A percentile compares a stretch with the other conserved stretches of the same genome.
Conservation (phyloP, 2,329 filamentous ascomycete species). For the Diaporthe humulicola region DNA sequence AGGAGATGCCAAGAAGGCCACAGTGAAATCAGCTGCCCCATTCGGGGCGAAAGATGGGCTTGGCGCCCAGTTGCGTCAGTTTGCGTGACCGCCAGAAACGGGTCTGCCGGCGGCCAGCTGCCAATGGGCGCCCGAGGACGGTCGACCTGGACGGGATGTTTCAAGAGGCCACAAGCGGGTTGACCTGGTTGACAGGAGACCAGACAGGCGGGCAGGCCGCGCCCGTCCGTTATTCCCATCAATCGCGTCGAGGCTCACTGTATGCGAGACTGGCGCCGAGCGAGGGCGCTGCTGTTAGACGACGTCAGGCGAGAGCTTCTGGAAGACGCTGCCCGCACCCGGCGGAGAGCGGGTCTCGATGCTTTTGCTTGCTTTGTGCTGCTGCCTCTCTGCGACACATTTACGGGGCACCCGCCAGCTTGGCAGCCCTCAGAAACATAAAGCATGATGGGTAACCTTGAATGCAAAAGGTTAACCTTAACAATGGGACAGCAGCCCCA, state of each 20-base stretch:
- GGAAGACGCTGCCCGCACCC: not conserved
- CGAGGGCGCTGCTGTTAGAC: not conserved
- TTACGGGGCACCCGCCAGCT: slow-evolving; percentile 29
- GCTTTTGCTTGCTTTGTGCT: not conserved
- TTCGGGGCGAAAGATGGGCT: slow-evolving; percentile 10
- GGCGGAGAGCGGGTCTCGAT: not conserved
- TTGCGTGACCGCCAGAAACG: slow-evolving; percentile 28
- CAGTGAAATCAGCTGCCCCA: slow-evolving; percentile 25
- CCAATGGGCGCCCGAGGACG: slow-evolving; percentile 19
- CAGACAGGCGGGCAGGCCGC: slow-evolving; percentile 3
- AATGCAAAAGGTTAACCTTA: slow-evolving; percentile 30
- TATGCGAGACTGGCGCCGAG: slow-evolving; percentile 22
- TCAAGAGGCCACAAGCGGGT: slow-evolving; percentile 21
- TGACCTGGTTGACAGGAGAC: slow-evolving; percentile 18
- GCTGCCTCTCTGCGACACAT: not conserved
- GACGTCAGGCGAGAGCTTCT: not conserved
- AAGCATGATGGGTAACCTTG: slow-evolving; percentile 27
- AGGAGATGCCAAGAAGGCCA: slow-evolving; percentile 27
- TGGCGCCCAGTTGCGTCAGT: slow-evolving; percentile 20
- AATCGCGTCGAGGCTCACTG: not conserved
- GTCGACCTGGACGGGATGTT: slow-evolving; percentile 18
- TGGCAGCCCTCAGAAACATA: slow-evolving; percentile 13
- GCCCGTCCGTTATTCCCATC: not conserved
- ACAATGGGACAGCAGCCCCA: not conserved
- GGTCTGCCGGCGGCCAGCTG: slow-evolving; percentile 24